Base-by-base conservation (phyloP, 371 early-diverging fungal genomes). In the Rhizopus stolonifer region DNA sequence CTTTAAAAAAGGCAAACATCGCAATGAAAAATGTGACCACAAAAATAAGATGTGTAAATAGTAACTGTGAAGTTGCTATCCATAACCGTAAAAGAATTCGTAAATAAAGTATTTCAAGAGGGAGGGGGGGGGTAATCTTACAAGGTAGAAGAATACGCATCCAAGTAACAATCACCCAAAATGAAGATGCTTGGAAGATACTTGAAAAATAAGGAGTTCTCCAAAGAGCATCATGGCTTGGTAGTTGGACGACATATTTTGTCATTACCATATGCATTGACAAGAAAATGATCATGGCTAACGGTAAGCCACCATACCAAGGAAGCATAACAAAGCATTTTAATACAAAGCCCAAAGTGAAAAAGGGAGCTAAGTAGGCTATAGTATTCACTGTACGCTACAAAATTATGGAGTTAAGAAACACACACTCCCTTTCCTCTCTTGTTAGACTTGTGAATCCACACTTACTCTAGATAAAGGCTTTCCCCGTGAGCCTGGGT, bases 161-260 rank as follows among this genome's bases (percentile, higher is more conserved):
- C 91, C 92, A 95, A 11, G 82, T 77, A 6, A 83, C 40, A 3
- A 81, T 62, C 1, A 86, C 84, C 70, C 79, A 86, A 48, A 90
- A 73, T 17, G 90, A 79, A 2, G 92, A 87, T 0, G 91, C 79
- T 64, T 93, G 93, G 52, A 93, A 92, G 43, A 97, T 83, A 36
- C 89, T 83, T 0, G 91, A 86, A 49, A 88, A 81, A 55, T 90
- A 92, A 1, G 97, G 95, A 21, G 91, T 90, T 49, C 75, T 70
- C 64, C 81, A 74, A 46, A 94, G 64, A 11, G 83, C 80, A 54
- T 73, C 74, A 23, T 75, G 73, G 15, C 62, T 80, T 31, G 63
- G 80, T 46, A 71, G 65, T 50, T 74, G 66, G 10, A 90, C 64
- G 9, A 94, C 64, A 47, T 83, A 79, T 45, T 79, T 73, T 46